Evolutionary conservation across 2,329 filamentous ascomycete species (phyloP).

Genomic region (Aspergillus piperis): DNA sequence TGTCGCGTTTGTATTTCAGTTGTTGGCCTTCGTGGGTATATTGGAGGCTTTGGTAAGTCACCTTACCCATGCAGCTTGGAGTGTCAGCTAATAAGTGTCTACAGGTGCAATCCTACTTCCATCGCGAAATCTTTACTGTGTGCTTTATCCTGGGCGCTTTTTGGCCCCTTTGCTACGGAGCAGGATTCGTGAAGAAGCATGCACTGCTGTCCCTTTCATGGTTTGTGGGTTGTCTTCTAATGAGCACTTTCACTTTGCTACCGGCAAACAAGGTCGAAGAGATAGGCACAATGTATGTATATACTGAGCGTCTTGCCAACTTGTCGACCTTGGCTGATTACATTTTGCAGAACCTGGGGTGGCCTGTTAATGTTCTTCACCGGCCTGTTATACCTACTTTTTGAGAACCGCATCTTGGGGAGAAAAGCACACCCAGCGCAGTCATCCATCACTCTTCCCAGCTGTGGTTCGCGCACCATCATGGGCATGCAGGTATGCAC

Average conservation of each 20-base stretch:
- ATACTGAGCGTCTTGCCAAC: too few relatives aligned
- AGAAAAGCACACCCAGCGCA: conserved; percentile 37
- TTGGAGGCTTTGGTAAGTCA: conserved; percentile 72
- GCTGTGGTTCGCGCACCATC: conserved; percentile 42
- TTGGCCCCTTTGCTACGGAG: conserved; percentile 77
- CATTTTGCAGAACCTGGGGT: conserved; percentile 62
- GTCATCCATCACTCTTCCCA: conserved; percentile 22
- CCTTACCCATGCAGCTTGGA: not conserved
- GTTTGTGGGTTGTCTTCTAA: conserved; percentile 73
- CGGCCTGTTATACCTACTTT: conserved; percentile 75
- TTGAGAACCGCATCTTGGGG: conserved; percentile 66
- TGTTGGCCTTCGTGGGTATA: conserved; percentile 68
- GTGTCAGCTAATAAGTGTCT: not conserved
- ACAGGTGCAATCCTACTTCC: conserved; percentile 87
- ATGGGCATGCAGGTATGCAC: conserved; percentile 48
- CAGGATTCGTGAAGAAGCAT: conserved; percentile 70
- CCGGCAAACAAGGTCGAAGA: conserved; percentile 84
- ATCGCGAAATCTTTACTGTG: conserved; percentile 80
- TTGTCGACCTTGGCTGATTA: not conserved
- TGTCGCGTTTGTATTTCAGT: conserved; percentile 63
- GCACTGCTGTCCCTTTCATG: conserved; percentile 66
- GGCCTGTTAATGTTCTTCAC: conserved; percentile 75
- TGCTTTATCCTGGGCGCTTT: conserved; percentile 74
- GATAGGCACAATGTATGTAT: conserved; percentile 68
- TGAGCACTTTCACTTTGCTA: conserved; percentile 89